These are phyloP conservation scores for Fusarium sororula DNA, from an alignment of 2,329 filamentous ascomycete genomes.

Conservation along the genomic window DNA sequence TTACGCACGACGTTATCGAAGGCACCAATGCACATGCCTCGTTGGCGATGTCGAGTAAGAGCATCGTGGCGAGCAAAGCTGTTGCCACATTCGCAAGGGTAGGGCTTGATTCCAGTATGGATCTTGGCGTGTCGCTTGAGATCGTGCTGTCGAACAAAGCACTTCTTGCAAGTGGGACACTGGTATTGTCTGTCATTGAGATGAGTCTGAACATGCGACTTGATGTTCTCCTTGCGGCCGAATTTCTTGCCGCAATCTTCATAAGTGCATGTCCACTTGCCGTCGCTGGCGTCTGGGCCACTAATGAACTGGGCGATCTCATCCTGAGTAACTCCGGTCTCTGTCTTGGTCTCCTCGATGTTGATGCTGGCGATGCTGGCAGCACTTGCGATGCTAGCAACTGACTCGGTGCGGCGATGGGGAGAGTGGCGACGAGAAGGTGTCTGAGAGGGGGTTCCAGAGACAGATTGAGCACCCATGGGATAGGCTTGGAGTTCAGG, in stretches of 20 bases:
- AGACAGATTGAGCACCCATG: slow-evolving; percentile 30
- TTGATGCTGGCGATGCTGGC: slow-evolving; percentile 70
- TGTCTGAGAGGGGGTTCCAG: slow-evolving; percentile 23
- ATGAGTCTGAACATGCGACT: slow-evolving; percentile 97
- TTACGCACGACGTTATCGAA: slow-evolving; percentile 80
- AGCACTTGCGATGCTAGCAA: slow-evolving; percentile 66
- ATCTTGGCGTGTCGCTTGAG: slow-evolving; percentile 98
- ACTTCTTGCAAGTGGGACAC: slow-evolving; percentile 92
- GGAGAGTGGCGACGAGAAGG: slow-evolving; percentile 42
- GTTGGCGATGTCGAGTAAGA: slow-evolving; percentile 90
- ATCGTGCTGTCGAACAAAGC: slow-evolving; percentile 96
- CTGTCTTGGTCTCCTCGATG: slow-evolving; percentile 71
- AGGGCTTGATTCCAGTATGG: slow-evolving; percentile 94
- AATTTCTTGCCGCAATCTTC: slow-evolving; percentile 88
- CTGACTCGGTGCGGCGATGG: slow-evolving; percentile 67
- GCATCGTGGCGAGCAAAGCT: slow-evolving; percentile 96
- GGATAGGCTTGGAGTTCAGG: slow-evolving; percentile 50
- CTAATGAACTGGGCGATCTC: slow-evolving; percentile 81
- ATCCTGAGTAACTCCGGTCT: slow-evolving; percentile 87
- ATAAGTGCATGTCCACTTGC: slow-evolving; percentile 81
- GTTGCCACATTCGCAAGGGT: slow-evolving; percentile 93
- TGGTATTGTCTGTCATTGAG: slow-evolving; percentile 95
- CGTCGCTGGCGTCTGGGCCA: slow-evolving; percentile 75
- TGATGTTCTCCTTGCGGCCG: slow-evolving; percentile 98
- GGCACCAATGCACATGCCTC: slow-evolving; percentile 95